A percentile compares a stretch with the other conserved stretches of the same genome.
Evolutionary conservation across 768 basidiomycete species (phyloP).

Genomic region (Thelephora ganbajun): DNA sequence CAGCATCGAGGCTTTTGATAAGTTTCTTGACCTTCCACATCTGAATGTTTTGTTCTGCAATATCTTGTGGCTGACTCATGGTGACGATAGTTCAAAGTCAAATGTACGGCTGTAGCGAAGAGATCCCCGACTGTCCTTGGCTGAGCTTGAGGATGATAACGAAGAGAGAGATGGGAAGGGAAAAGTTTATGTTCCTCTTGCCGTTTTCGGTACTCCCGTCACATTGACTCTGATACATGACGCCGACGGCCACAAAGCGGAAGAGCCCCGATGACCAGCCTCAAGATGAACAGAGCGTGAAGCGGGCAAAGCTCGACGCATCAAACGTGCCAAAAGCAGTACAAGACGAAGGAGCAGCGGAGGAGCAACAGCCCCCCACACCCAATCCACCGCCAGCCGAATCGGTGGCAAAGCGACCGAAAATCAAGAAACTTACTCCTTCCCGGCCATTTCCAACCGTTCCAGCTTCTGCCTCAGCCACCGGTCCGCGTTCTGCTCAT

Average conservation of each 20-base stretch:
- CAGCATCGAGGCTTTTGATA: conserved; percentile 92
- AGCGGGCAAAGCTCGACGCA: background rate
- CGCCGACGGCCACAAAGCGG: background rate
- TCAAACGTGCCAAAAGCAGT: background rate
- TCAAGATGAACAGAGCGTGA: background rate
- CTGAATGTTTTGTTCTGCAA: conserved; percentile 90
- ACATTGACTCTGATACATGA: background rate
- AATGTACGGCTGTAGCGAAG: background rate
- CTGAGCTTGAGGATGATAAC: background rate
- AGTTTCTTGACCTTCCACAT: conserved; percentile 99
- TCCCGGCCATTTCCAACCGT: conserved; percentile 68
- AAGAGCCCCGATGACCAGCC: background rate
- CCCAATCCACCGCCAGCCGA: background rate
- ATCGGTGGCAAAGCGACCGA: conserved; percentile 8
- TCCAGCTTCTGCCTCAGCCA: conserved; percentile 59
- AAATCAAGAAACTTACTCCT: conserved; percentile 55
- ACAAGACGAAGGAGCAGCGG: background rate
- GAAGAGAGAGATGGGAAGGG: background rate
- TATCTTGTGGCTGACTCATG: conserved; percentile 56
- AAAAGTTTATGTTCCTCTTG: background rate
- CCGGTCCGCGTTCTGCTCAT: conserved; percentile 68
- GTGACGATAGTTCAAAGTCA: conserved; percentile 15
- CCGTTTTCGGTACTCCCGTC: no score
- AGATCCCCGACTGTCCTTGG: no score
- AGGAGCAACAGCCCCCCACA: background rate